Base-by-base conservation (phyloP, 495 filamentous ascomycete genomes). In the Aspergillus incahuasiensis region DNA sequence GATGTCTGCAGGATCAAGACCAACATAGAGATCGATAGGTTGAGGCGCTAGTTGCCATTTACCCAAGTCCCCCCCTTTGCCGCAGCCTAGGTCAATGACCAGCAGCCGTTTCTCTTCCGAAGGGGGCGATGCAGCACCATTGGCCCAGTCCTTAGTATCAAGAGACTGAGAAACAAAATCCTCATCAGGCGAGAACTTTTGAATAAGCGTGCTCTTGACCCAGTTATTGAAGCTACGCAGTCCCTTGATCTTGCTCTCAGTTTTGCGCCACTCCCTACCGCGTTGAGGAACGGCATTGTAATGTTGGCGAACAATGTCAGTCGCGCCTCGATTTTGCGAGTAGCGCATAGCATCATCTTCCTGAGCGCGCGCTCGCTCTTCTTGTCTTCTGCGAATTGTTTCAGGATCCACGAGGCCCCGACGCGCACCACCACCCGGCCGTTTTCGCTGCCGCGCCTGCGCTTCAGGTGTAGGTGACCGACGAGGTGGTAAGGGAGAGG, bases 181-280 rank as follows among this genome's bases (percentile, higher is more conserved):
- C 68, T 96, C 91, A 48, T 86, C 85, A 0, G 90, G 91, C 2
- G 90, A 90, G 71, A 96, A 97, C 66, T 96, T 97, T 66, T 97
- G 91, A 59, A 98, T 97, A 54, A 96, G 80, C 13, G 87, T 90
- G 68, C 89, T 95, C 78, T 98, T 98, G 68, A 97, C 81, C 94
- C 94, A 98, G 67, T 98, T 98, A 73, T 98, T 98, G 76, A 95
- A 96, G 61, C 85, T 89, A 18, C 94, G 84, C 48, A 98, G 75
- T 0, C 94, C 94, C 71, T 94, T 96, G 77, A 98, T 98, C 54
- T 86, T 85, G 65, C 86, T 91, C 62, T 92, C 89, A 2, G 90
- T 96, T 68, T 88, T 90, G 22, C 94, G 85, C 94, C 94, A 98
- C 56, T 96, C 90, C 16, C 91, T 84, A 12, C 94, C 94, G 8